Evolutionary conservation across 2,329 filamentous ascomycete genomes (phyloP), one percentile per base, ranked within the genome.

Genomic region (Xylariaceae sp.): DNA sequence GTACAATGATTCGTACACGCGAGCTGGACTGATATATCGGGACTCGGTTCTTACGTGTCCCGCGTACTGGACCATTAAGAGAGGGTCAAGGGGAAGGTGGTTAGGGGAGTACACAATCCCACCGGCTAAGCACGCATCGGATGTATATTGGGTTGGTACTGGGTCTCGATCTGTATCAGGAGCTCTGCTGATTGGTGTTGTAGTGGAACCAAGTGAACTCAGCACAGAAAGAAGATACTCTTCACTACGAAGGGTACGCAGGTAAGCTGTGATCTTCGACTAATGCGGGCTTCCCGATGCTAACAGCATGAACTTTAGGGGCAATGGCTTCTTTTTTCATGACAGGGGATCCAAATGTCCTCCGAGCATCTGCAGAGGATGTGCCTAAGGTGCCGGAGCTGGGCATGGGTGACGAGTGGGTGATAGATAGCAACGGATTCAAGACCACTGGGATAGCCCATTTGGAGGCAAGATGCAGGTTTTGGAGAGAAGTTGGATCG

Each of bases 31-130:
- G 15, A 59, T 83, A 2, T 83, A 76, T 47, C 61, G 79, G 11
- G 79, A 83, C 52, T 61, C 74, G 0, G 72, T 79, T 0, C 67
- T 83, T 7, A 71, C 78, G 0, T 83, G 79, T 55, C 79, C 79
- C 0, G 71, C 71, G 2, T 75, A 74, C 45, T 83, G 78, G 79
- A 65, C 76, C 45, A 66, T 73, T 0, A 59, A 59, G 3, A 64
- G 66, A 2, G 71, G 74, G 1, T 54, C 59, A 1, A 56, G 56
- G 13, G 64, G 64, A 2, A 67, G 74, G 2, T 83, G 74, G 63
- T 29, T 82, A 17, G 72, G 74, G 2, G 76, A 83, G 55, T 83
- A 83, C 50, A 76, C 72, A 0, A 81, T 81, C 39, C 53, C 63
- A 6, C 79, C 79, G 0, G 78, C 79, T 0, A 76, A 68, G 44